Base-by-base conservation (phyloP, 768 basidiomycete genomes). In the Gautieria morchelliformis region DNA sequence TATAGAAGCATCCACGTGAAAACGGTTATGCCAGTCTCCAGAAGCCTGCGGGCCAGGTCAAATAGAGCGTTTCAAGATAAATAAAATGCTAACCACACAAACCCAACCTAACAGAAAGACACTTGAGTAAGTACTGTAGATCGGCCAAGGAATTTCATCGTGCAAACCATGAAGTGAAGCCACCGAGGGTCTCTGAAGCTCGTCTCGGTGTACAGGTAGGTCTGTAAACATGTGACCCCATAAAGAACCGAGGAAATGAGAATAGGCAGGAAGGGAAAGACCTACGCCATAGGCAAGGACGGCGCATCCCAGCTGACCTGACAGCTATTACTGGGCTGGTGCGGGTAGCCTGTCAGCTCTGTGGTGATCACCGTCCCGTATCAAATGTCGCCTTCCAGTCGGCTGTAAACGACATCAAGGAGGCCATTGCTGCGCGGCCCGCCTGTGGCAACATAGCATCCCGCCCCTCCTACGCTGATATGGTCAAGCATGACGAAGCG, bases 1-100 rank as follows among this genome's bases (percentile, higher is more conserved):
- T 54, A 54, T 15, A 54, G 20, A 17, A 54, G 42, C 5, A 42
- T 27, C 53, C 53, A 54, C 10, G 42, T 54, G 39, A 54, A 54
- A 22, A 39, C 53, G n/a, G n/a, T n/a, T 19, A 39, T 54, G 32
- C 42, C 39, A 22, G 53, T 54, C 14, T 54, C 53, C 15, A 44
- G 20, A 17, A 54, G 3, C 33, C 53, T 54, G 9, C 9, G 40
- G 7, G 12, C 12, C 4, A 4, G 14, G 40, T 14, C 40, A 41
- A 41, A n/a, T 41, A n/a, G 40, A 2, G n/a, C 2, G n/a, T n/a
- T n/a, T n/a, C 40, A n/a, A 41, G 4, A 8, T 41, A 8, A 41
- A n/a, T n/a, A 3, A 14, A 41, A 14, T 12, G 40, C 40, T 41
- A 2, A 41, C 40, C 40, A 41, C 2, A 41, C n/a, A 4, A 41